Evolutionary conservation across 108 stramenopile genomes (phyloP).

Genomic region (Aureococcus anophagefferens): DNA sequence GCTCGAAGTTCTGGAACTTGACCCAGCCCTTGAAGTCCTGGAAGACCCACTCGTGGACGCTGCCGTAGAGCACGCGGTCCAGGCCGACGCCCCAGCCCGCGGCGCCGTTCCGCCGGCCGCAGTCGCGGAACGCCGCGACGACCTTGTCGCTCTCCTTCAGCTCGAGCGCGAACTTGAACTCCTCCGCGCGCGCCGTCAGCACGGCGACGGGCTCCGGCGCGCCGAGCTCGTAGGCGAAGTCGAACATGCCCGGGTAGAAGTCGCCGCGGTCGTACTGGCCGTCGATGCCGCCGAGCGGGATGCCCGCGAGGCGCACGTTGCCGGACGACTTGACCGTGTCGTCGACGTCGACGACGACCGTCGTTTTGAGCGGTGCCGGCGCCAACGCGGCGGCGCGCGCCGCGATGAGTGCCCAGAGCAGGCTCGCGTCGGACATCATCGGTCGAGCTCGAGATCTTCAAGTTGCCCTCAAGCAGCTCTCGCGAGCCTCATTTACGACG

Average conservation of each 20-base stretch:
- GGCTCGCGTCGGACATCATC: no score
- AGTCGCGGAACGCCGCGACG: conserved; percentile 55
- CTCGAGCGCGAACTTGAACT: conserved; percentile 84
- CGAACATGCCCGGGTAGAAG: conserved; percentile 85
- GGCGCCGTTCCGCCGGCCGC: conserved; percentile 58
- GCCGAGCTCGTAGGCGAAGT: conserved; percentile 77
- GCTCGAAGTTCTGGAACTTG: conserved; percentile 79
- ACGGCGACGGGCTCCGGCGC: conserved; percentile 56
- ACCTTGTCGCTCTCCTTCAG: conserved; percentile 68
- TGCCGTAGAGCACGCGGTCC: conserved; percentile 76
- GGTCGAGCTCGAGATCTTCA: no score
- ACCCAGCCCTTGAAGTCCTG: conserved; percentile 74
- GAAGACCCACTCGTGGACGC: conserved; percentile 84
- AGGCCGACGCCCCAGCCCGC: conserved; percentile 69
- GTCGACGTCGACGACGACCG: conserved; percentile 67
- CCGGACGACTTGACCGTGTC: conserved; percentile 86
- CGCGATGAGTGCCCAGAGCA: no score
- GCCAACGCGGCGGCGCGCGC: no score
- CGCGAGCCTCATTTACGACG: no score
- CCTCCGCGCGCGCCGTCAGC: conserved; percentile 81
- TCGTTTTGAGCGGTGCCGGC: no score
- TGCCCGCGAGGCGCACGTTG: conserved; percentile 68
- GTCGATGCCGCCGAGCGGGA: conserved; percentile 65
- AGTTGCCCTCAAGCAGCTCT: no score
- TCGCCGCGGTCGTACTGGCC: conserved; percentile 77